Base-by-base conservation (phyloP, 768 basidiomycete genomes). In the Lentinula sp. region DNA sequence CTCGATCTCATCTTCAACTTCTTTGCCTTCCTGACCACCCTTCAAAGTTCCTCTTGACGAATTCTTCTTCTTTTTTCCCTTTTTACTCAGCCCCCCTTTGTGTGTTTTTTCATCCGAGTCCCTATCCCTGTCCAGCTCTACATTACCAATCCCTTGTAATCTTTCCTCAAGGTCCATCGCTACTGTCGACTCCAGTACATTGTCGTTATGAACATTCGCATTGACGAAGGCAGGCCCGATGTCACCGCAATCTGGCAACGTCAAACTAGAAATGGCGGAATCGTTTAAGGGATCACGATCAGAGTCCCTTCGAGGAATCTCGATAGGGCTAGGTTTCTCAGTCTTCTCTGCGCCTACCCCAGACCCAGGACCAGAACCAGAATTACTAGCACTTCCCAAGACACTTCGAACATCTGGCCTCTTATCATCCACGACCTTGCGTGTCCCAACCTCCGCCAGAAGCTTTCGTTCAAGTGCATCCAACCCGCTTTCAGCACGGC, bases 401-500 rank as follows among this genome's bases (percentile, higher is more conserved):
- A 78, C 68, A 54, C 67, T 69, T 60, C 75, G 65, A 23, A 73
- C 74, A 62, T 75, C 74, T 6, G 73, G 70, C 21, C 65, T 63
- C 57, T 68, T 64, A 40, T 74, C 70, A 35, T 64, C 68, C 9
- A 67, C 64, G 5, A 75, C 60, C 67, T 81, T 82, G 54, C 85
- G 78, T 18, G 89, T 91, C 31, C 90, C 90, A 6, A 92, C 89
- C 66, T 91, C 84, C 0, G 83, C 84, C 0, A 88, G 71, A 3
- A 93, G 73, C 56, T 84, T 76, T 52, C 83, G 76, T 68, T 93
- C 90, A 7, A 93, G 73, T 3, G 85, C 89, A 64, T 93, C 89
- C 3, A 93, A 73, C 8, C 89, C 89, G 54, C 77, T 84, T 65
- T 83, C 83, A 3, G 64, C 16, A 10, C 48, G 43, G 5, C 45